Conservation (phyloP, 129 eudicot genomes). For the Glebionis coronaria region DNA sequence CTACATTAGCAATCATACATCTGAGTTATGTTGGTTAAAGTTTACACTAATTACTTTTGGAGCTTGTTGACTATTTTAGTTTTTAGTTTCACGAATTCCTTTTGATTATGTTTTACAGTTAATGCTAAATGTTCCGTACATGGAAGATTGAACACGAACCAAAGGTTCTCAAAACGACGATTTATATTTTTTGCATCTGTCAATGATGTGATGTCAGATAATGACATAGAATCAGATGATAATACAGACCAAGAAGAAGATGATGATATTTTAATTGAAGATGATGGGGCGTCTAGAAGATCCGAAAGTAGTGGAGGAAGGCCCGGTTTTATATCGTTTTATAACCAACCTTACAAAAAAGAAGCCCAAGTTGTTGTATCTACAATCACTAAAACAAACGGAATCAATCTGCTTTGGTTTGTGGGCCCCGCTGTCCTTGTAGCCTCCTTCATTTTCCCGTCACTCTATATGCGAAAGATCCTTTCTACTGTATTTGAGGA, state of each 20-base stretch:
- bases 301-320: constrained; percentile 55
- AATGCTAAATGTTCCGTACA: constrained; percentile 36
- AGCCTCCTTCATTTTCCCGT: constrained; percentile 86
- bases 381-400: constrained; percentile 28
- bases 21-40: too few species aligned
- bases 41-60: neutral
- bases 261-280: constrained; percentile 36
- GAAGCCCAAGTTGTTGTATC: constrained; percentile 34
- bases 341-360: constrained; percentile 37
- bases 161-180: constrained; percentile 34
- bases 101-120: constrained; percentile 32
- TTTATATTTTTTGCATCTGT: constrained; percentile 38
- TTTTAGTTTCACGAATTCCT: constrained; percentile 11
- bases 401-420: constrained; percentile 65
- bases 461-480: constrained; percentile 86
- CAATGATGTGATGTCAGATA: constrained; percentile 34
- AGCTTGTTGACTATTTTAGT: constrained; percentile 1
- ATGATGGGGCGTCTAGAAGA: constrained; percentile 23
- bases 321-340: constrained; percentile 81
- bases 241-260: constrained; percentile 48
- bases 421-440: constrained; percentile 92
- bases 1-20: too few species aligned
- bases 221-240: constrained; percentile 51
- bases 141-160: constrained; percentile 36
- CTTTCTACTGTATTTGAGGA: constrained; percentile 83